A percentile compares a stretch with the other conserved stretches of the same genome.
Conservation (phyloP, 2,329 filamentous ascomycete species). For the Botrytis pseudocinerea region DNA sequence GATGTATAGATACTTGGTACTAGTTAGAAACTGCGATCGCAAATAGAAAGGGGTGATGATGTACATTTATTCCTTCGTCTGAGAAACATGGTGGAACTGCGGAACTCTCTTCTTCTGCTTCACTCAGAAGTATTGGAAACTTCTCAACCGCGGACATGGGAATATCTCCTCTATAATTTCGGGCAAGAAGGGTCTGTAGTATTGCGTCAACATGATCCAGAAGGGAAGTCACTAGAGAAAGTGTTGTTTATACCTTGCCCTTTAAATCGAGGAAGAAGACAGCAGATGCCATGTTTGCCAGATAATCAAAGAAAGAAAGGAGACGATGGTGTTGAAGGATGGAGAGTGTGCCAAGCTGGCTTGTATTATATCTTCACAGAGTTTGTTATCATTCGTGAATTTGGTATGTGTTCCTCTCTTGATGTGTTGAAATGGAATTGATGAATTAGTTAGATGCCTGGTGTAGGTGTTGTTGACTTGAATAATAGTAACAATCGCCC, state of each 20-base stretch:
- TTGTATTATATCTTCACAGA: conserved; percentile 23
- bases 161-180: conserved; percentile 97
- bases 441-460: not conserved
- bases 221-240: not conserved
- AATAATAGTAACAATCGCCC: conserved; percentile 28
- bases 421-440: conserved; percentile 4
- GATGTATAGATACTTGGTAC: conserved; percentile 88
- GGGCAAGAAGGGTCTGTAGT: conserved; percentile 86
- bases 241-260: conserved; percentile 76
- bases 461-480: conserved; percentile 12
- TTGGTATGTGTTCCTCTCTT: not conserved
- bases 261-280: conserved; percentile 99
- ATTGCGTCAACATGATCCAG: conserved; percentile 30
- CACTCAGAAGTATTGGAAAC: conserved; percentile 91
- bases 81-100: conserved; percentile 98
- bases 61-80: conserved; percentile 94
- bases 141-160: conserved; percentile 99
- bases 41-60: conserved; percentile 37
- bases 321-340: not conserved
- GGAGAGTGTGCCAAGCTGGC: conserved; percentile 28
- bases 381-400: conserved; percentile 31
- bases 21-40: conserved; percentile 27
- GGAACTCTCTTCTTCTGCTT: conserved; percentile 98
- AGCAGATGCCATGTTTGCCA: conserved; percentile 79
- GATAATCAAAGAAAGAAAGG: conserved; percentile 20